phyloP scores from a whole-genome alignment of 345 rosid genomes.

The Euphorbia peplus region DNA sequence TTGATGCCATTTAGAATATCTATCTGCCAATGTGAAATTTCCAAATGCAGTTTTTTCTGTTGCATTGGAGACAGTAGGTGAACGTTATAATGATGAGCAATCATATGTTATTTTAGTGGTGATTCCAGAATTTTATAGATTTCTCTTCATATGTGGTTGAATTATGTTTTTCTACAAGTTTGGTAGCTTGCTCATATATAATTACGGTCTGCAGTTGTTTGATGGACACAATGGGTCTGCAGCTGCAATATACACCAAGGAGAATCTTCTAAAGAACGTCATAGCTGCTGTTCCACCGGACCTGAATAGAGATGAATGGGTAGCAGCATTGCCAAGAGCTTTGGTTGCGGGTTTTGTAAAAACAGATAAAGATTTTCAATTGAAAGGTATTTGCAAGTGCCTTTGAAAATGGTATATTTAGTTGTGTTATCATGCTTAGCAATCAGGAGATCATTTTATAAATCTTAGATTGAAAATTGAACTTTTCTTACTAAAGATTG shows the following conservation, averaged over 20 bases:
- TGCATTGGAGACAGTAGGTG: too few relatives aligned
- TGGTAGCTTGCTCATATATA: slow-evolving; percentile 11
- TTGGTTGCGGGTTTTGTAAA: slow-evolving; percentile 98
- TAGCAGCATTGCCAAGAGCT: slow-evolving; percentile 91
- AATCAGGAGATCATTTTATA: neutral
- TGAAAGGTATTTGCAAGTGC: slow-evolving; percentile 47
- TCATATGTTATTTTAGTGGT: too few relatives aligned
- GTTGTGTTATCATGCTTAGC: neutral
- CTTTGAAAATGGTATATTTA: neutral
- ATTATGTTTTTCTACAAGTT: neutral
- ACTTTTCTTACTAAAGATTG: neutral
- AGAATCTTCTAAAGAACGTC: slow-evolving; percentile 79
- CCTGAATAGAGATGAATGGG: slow-evolving; percentile 91
- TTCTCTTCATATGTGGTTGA: neutral
- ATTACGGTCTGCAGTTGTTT: slow-evolving; percentile 61
- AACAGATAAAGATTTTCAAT: slow-evolving; percentile 96
- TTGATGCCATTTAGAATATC: too few relatives aligned
- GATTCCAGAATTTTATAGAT: too few relatives aligned
- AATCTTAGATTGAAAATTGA: neutral
- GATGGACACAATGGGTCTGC: slow-evolving; percentile 99
- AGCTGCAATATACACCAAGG: slow-evolving; percentile 94
- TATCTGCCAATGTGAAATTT: too few relatives aligned
- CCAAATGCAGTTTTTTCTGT: too few relatives aligned
- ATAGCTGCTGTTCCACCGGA: slow-evolving; percentile 78
- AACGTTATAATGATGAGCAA: too few relatives aligned